A percentile compares a stretch with the other conserved stretches of the same genome.
These are phyloP conservation scores for Aquilaria yunnanensis DNA, from an alignment of 345 rosid species.

Conservation along the genomic window DNA sequence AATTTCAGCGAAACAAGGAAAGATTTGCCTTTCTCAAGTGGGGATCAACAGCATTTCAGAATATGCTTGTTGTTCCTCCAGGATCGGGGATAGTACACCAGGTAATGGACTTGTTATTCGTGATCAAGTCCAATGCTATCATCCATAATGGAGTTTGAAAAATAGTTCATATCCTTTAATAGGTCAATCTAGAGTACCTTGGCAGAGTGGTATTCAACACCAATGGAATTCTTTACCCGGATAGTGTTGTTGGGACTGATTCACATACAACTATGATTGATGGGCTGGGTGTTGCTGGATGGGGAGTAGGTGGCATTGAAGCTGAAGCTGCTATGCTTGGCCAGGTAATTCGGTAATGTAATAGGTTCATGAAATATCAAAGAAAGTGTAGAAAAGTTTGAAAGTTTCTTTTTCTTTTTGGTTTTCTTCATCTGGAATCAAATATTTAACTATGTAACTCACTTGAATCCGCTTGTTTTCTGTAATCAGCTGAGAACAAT, in stretches of 20 bases:
- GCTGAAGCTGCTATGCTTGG: constrained; percentile 99
- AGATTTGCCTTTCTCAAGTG: constrained; percentile 93
- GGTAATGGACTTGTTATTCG: constrained; percentile 27
- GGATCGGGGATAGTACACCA: constrained; percentile 98
- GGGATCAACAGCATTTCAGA: constrained; percentile 89
- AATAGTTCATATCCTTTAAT: constrained; percentile 14
- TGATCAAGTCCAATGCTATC: not conserved
- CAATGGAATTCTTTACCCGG: constrained; percentile 75
- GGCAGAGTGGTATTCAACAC: constrained; percentile 90
- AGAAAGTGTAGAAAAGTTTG: too few relatives aligned
- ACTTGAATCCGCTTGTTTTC: too few relatives aligned
- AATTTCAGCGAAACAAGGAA: constrained; percentile 78
- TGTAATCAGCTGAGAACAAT: not conserved
- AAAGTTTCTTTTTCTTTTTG: too few relatives aligned
- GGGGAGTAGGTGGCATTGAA: constrained; percentile 99
- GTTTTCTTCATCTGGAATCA: not conserved
- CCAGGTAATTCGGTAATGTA: constrained; percentile 44
- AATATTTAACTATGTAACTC: not conserved
- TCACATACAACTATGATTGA: constrained; percentile 98
- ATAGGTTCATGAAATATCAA: not conserved
- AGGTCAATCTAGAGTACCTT: constrained; percentile 91
- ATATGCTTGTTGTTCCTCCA: constrained; percentile 97
- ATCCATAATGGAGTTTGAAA: not conserved
- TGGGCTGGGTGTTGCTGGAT: constrained; percentile 95
- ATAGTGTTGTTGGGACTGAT: constrained; percentile 95